Base-by-base conservation (phyloP, 78 protist species). In the Ministeria vibrans region DNA sequence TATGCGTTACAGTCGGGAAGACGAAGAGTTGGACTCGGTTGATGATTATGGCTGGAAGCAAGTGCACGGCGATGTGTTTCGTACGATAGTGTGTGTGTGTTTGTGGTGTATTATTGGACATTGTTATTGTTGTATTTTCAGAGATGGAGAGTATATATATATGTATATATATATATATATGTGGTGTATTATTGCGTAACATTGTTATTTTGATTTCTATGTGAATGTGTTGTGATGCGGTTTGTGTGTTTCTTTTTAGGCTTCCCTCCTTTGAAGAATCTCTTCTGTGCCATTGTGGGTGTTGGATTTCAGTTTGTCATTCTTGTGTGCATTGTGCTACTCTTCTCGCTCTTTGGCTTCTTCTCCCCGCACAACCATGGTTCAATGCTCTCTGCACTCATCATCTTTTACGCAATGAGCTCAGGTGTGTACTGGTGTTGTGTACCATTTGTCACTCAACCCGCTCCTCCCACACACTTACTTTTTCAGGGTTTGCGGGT, bases 31-130 rank as follows among this genome's bases (percentile, higher is more conserved):
- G 64, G 6, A 15, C 18, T 22, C 11, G 30, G 5, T 55, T 34
- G 46, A 93, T 4, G 99, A 97, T 77, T 90, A 90, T 49, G 99
- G 99, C 32, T 97, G 99, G 99, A 97, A 97, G 85, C 91, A 90
- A 20, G 70, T 97, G 64, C 94, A 93, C 86, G 94, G 93, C 38
- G 99, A 97, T 63, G 98, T 97, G 44, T 97, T 97, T 86, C 93
- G n/a, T n/a, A n/a, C n/a, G n/a, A n/a, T n/a, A n/a, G n/a, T n/a
- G n/a, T n/a, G n/a, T n/a, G n/a, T n/a, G n/a, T n/a, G n/a, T n/a
- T n/a, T n/a, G n/a, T n/a, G n/a, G n/a, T n/a, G n/a, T n/a, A n/a
- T n/a, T n/a, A n/a, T n/a, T n/a, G n/a, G n/a, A n/a, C n/a, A n/a
- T n/a, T n/a, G n/a, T n/a, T n/a, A n/a, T n/a, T n/a, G n/a, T n/a